Conservation (phyloP, 2,329 filamentous ascomycete genomes). For the Xylogone sp. region DNA sequence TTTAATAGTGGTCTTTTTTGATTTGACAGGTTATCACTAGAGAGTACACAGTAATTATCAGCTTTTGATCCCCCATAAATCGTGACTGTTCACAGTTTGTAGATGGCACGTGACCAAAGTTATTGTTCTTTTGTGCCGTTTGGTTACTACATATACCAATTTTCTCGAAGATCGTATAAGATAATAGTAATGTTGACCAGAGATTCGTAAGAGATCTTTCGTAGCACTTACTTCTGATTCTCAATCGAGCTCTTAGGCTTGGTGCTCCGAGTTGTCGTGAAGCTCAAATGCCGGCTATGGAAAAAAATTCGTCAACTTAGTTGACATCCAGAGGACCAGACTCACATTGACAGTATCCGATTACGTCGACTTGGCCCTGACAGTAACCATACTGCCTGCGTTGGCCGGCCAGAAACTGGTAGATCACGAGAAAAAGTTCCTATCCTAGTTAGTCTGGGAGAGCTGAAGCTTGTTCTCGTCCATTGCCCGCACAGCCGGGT, state of each 20-base stretch:
- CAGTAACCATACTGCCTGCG: neutral
- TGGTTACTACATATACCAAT: no score
- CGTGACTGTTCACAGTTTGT: neutral
- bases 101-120: neutral
- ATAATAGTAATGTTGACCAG: no score
- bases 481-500: neutral
- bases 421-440: neutral
- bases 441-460: neutral
- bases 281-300: neutral
- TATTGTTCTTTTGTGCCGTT: no score
- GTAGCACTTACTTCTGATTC: neutral
- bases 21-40: neutral
- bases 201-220: neutral
- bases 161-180: no score
- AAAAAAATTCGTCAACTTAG: neutral
- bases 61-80: neutral
- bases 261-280: neutral
- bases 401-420: neutral
- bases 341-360: neutral
- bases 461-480: neutral
- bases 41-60: neutral
- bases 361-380: neutral
- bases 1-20: constrained; percentile 21
- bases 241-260: neutral
- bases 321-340: neutral